phyloP scores from a whole-genome alignment of 805 yeast genomes.

The Sporopachydermia lactativora region DNA sequence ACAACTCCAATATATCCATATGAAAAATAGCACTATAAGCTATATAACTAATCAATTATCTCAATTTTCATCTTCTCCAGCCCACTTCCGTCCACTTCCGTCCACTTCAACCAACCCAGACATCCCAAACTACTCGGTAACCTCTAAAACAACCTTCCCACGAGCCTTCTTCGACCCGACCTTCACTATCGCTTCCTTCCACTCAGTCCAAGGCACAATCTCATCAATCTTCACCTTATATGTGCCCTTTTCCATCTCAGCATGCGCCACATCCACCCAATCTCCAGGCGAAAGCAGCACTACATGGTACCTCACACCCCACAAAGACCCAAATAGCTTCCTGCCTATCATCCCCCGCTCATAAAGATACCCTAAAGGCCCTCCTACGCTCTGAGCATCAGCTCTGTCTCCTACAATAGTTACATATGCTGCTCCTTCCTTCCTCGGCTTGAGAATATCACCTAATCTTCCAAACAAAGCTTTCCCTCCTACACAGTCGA shows the following conservation, averaged over 20 bases:
- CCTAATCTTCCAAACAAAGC: slow-evolving; percentile 31
- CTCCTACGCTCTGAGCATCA: slow-evolving; percentile 20
- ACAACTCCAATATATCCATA: no score
- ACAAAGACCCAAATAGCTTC: slow-evolving; percentile 14
- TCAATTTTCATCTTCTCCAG: no score
- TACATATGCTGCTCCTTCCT: slow-evolving; percentile 33
- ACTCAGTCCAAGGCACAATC: slow-evolving; percentile 33
- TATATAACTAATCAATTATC: no score
- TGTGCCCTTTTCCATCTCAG: slow-evolving; percentile 31
- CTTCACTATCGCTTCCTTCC: slow-evolving; percentile 33
- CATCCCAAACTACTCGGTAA: no score
- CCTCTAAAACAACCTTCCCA: slow-evolving; percentile 50
- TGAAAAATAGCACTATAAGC: no score
- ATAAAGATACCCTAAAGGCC: slow-evolving; percentile 11
- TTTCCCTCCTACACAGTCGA: slow-evolving; percentile 52
- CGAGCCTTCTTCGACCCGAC: slow-evolving; percentile 33
- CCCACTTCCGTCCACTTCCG: no score
- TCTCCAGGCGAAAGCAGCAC: slow-evolving; percentile 15
- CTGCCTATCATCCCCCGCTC: slow-evolving; percentile 15
- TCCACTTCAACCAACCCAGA: no score
- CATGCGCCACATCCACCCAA: slow-evolving; percentile 28
- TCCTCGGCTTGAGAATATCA: slow-evolving; percentile 29
- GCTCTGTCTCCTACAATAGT: slow-evolving; percentile 45
- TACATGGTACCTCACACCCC: slow-evolving; percentile 17
- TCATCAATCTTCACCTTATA: slow-evolving; percentile 39